Percentiles rank a stretch among this genome's conserved stretches.
These are phyloP conservation scores for Coemansia sp. DNA, from an alignment of 371 early-diverging fungal genomes.

Conservation along the genomic window DNA sequence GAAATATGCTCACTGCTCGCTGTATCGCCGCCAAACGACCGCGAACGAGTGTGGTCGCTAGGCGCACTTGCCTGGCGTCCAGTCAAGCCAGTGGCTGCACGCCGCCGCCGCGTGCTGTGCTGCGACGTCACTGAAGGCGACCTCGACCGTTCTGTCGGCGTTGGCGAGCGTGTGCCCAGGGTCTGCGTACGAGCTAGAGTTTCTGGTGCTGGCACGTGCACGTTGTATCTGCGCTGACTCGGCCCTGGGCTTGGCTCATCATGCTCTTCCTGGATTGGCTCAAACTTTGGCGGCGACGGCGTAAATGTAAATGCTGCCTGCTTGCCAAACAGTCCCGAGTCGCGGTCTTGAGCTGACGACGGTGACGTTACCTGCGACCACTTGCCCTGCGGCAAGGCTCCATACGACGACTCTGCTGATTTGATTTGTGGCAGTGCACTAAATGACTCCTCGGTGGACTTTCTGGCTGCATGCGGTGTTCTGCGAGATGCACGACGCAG, in stretches of 20 bases:
- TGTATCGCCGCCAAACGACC: constrained; percentile 37
- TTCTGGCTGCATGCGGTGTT: constrained; percentile 16
- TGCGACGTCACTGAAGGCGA: background rate
- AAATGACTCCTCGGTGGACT: background rate
- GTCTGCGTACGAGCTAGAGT: constrained; percentile 42
- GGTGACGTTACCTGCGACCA: constrained; percentile 46
- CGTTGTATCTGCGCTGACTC: constrained; percentile 31
- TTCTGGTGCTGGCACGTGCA: constrained; percentile 42
- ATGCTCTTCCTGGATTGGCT: constrained; percentile 43
- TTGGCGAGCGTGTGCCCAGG: constrained; percentile 35
- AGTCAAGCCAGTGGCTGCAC: constrained; percentile 10
- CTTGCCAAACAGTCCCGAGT: constrained; percentile 46
- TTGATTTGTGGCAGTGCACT: background rate
- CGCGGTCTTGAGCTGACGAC: constrained; percentile 30
- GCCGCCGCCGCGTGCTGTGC: constrained; percentile 11
- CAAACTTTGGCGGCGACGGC: constrained; percentile 18
- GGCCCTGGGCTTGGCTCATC: constrained; percentile 8
- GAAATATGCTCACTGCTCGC: constrained; percentile 22
- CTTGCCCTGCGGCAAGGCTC: background rate
- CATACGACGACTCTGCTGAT: constrained; percentile 3
- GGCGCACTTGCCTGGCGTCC: background rate
- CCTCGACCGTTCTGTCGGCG: constrained; percentile 24
- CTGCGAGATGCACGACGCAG: constrained; percentile 36
- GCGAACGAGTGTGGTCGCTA: constrained; percentile 30
- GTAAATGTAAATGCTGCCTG: constrained; percentile 23